These are phyloP conservation scores for Cryomyces minteri DNA, from an alignment of 495 filamentous ascomycete species.

Conservation along the genomic window DNA sequence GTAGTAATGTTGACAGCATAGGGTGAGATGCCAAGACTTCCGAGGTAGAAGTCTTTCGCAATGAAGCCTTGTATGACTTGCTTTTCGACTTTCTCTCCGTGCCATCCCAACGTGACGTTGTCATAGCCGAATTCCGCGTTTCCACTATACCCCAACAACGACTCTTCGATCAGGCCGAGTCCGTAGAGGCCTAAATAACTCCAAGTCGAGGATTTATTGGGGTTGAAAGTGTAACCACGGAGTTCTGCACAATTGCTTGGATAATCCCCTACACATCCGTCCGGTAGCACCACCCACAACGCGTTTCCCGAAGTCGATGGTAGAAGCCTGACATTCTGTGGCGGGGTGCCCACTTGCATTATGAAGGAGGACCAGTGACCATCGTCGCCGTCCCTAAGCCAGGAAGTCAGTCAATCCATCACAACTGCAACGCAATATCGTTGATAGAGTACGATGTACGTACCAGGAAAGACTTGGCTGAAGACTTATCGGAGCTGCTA, in stretches of 20 bases:
- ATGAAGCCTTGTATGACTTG: slow-evolving; percentile 14
- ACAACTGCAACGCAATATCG: too few species aligned
- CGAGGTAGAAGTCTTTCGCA: slow-evolving; percentile 18
- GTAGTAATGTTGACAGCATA: slow-evolving; percentile 15
- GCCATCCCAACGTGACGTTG: slow-evolving; percentile 12
- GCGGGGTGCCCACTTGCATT: slow-evolving; percentile 19
- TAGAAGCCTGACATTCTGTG: slow-evolving; percentile 14
- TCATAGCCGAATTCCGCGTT: slow-evolving; percentile 18
- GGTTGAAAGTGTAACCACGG: slow-evolving; percentile 19
- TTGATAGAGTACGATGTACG: too few species aligned
- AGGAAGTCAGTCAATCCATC: too few species aligned
- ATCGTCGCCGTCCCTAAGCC: slow-evolving; percentile 14
- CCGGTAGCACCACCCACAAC: slow-evolving; percentile 17
- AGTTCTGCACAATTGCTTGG: slow-evolving; percentile 10
- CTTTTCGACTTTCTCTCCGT: slow-evolving; percentile 6
- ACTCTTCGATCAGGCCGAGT: slow-evolving; percentile 7
- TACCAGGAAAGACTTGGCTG: too few species aligned
- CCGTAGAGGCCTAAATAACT: slow-evolving; percentile 8
- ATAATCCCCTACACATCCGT: slow-evolving; percentile 20
- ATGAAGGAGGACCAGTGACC: slow-evolving; percentile 23
- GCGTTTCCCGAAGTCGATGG: slow-evolving; percentile 14
- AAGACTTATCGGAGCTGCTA: too few species aligned
- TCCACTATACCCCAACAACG: slow-evolving; percentile 10
- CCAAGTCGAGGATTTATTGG: slow-evolving; percentile 14
- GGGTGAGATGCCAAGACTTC: slow-evolving; percentile 13